Evolutionary conservation across 805 yeast genomes (phyloP), one percentile per base, ranked within the genome.

Genomic region (Saccharomyces eubayanus): DNA sequence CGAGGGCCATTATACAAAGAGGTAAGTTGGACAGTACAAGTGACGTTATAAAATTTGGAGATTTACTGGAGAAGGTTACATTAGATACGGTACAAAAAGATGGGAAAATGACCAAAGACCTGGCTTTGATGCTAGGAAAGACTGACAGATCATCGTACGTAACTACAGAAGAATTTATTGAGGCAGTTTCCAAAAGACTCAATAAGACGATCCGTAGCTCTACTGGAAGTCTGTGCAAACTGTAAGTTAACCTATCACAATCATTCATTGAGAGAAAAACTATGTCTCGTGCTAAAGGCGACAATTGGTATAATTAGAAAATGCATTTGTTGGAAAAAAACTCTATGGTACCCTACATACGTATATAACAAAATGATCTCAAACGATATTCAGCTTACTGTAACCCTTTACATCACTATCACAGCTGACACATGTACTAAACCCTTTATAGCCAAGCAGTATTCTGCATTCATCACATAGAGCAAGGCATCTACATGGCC

Each of bases 401-500:
- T 70, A 76, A 1, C 77, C 78, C n/a, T 83, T 83, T 2, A 91
- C 96, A 28, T 77, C 77, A 29, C 82, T 73, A 31, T 96, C 78
- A 63, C 97, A 91, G 62, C 96, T 87, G 0, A 90, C 92, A 69
- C 97, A 91, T 0, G 84, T 85, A 54, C 79, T 80, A 63, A 85
- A 84, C 11, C 87, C 86, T 57, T 89, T 78, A 31, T 83, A 72
- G 6, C 88, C 89, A 50, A 91, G 74, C n/a, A 86, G 79, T 11
- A 83, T 73, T n/a, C 97, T 77, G 65, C 97, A 91, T 27, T 80
- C 77, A 58, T 90, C 96, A 68, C 97, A 91, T 5, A 91, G 74
- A 0, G 96, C 90, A 53, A 91, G 80, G 68, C 97, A 91, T 61
- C 82, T 80, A 66, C 97, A 91, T 0, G 97, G 97, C 97, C 97